Base-by-base conservation (phyloP, 768 basidiomycete species). In the Lactarius vividus region DNA sequence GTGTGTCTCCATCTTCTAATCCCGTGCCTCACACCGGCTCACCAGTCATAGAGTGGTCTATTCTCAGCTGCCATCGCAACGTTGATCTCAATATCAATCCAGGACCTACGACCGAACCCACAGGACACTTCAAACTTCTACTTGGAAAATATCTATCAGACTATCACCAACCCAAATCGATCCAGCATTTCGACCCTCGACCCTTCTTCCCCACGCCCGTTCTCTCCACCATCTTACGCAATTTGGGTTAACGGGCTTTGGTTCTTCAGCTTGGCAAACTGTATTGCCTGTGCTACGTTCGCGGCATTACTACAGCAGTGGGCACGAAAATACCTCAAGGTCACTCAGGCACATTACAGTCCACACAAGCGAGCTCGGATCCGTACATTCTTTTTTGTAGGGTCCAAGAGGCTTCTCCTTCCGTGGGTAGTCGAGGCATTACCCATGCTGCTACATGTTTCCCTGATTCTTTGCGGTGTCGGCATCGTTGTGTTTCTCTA, bases 401-500 rank as follows among this genome's bases (percentile, higher is more conserved):
- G 23, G 11, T 4, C 20, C 26, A 26, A 40, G 20, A 29, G 5
- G 5, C 16, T 62, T 3, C 52, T 33, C 40, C 16, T 65, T 18
- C 39, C 53, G 2, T 23, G 26, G 49, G 33, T n/a, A 0, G 23
- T 44, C 2, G 64, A 65, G 13, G 40, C 9, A 4, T 15, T 69
- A 10, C 68, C 68, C 13, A 2, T 57, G 1, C 23, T 67, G 18
- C 44, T 69, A 31, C 64, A 56, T 31, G 18, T 26, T 37, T 67
- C 57, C 2, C 29, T 66, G 10, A 55, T 63, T 55, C 10, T 66
- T 16, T 63, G 63, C 62, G 11, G 63, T 49, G 33, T 26, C 29
- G 64, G 64, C 26, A 42, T 66, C 20, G 18, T 54, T 26, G 29
- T 44, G 5, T 66, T 62, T 26, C 23, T 66, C n/a, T 42, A 26